Evolutionary conservation across 106 monocot genomes (phyloP).

Genomic region (Dendrobium huoshanense): DNA sequence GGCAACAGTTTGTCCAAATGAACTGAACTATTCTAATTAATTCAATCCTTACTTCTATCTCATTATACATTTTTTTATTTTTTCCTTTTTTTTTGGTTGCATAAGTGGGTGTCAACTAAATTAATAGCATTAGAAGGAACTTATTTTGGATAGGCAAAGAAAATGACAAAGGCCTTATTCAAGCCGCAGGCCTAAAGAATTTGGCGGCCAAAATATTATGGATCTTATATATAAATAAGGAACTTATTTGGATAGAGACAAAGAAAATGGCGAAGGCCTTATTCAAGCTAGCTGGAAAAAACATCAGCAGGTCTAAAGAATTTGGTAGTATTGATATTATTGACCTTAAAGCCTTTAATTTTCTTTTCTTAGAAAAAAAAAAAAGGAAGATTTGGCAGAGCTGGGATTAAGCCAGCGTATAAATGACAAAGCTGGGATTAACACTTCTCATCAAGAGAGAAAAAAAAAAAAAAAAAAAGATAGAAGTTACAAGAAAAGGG

Average conservation of each 20-base stretch:
- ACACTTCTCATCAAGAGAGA: no score
- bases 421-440: no score
- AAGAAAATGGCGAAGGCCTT: neutral
- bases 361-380: neutral
- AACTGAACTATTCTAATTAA: no score
- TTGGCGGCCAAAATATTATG: neutral
- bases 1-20: neutral
- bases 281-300: neutral
- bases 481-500: no score
- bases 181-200: neutral
- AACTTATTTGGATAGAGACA: neutral
- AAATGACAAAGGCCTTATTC: neutral
- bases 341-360: neutral
- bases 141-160: neutral
- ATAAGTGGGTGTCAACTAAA: neutral
- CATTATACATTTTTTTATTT: neutral
- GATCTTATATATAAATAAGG: neutral
- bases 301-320: neutral
- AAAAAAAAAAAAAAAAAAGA: no score
- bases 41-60: neutral
- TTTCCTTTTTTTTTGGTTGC: neutral
- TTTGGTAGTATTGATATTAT: neutral
- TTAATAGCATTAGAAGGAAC: neutral
- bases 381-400: no score
- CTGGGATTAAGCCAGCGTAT: no score